Percentiles rank a stretch among this genome's conserved stretches.
phyloP scores from a whole-genome alignment of 2,329 filamentous ascomycete species.

The Claviceps sp. region DNA sequence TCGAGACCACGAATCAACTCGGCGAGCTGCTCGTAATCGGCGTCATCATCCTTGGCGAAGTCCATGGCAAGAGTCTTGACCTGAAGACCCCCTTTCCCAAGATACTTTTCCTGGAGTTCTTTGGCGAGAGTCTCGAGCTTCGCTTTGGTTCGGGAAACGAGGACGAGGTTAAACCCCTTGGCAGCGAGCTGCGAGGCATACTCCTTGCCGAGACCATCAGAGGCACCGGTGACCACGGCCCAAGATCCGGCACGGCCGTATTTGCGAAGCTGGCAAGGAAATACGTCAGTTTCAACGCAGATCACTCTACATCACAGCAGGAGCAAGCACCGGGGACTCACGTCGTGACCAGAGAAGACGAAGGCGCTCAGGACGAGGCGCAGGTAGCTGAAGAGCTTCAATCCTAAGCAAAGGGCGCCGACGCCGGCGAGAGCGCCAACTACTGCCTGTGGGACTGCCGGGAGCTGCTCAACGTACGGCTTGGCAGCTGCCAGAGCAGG shows the following conservation, averaged over 20 bases:
- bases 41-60: constrained; percentile 65
- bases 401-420: constrained; percentile 45
- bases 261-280: constrained; percentile 54
- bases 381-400: constrained; percentile 43
- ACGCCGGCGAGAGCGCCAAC: constrained; percentile 36
- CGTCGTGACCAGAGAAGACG: constrained; percentile 49
- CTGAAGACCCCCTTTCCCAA: constrained; percentile 42
- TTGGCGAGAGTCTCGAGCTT: constrained; percentile 70
- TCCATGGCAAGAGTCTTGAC: constrained; percentile 83
- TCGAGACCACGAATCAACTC: constrained; percentile 60
- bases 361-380: constrained; percentile 55
- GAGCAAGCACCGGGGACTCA: constrained; percentile 22
- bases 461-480: constrained; percentile 12
- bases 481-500: not conserved
- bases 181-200: constrained; percentile 80
- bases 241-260: constrained; percentile 88
- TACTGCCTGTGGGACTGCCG: constrained; percentile 28
- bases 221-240: constrained; percentile 90
- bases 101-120: constrained; percentile 61
- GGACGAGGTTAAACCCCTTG: constrained; percentile 87
- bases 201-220: constrained; percentile 93
- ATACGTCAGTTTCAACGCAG: not conserved
- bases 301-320: no score
- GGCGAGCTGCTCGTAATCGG: constrained; percentile 65
- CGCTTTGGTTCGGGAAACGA: constrained; percentile 87